Percentiles rank a stretch among this genome's conserved stretches.
phyloP scores from a whole-genome alignment of 139 green algal genomes.

The Tetratostichococcus sp. region DNA sequence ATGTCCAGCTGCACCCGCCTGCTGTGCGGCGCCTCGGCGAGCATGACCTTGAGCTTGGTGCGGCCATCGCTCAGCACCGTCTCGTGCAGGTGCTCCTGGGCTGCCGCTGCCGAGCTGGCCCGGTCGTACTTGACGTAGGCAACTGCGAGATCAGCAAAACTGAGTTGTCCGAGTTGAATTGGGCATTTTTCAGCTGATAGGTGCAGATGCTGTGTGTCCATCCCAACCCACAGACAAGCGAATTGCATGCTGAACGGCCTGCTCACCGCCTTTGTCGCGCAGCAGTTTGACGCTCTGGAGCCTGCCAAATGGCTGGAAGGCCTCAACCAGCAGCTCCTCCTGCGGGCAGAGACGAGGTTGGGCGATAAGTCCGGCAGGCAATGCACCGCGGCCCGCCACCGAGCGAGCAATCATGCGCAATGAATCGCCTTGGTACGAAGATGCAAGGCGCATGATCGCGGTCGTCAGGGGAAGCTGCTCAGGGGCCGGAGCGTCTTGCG shows the following conservation, averaged over 20 bases:
- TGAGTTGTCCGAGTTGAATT: no score
- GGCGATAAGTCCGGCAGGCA: neutral
- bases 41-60: conserved; percentile 83
- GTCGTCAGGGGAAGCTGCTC: no score
- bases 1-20: no score
- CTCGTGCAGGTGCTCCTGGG: conserved; percentile 82
- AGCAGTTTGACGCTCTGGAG: conserved; percentile 70
- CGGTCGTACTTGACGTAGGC: conserved; percentile 87
- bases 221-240: no score
- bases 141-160: no score
- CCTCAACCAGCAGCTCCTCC: conserved; percentile 48
- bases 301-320: conserved; percentile 54
- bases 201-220: no score
- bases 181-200: no score
- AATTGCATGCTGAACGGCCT: no score
- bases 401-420: no score
- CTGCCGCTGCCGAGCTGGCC: conserved; percentile 68
- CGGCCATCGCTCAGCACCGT: conserved; percentile 79
- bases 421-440: neutral
- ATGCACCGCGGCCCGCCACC: neutral
- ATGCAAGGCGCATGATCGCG: neutral
- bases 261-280: conserved; percentile 76
- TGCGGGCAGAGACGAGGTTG: conserved; percentile 27
- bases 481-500: no score
- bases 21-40: conserved; percentile 72